phyloP scores from a whole-genome alignment of 1,284 basidiomycete genomes.

The Cryptococcus neoformans region DNA sequence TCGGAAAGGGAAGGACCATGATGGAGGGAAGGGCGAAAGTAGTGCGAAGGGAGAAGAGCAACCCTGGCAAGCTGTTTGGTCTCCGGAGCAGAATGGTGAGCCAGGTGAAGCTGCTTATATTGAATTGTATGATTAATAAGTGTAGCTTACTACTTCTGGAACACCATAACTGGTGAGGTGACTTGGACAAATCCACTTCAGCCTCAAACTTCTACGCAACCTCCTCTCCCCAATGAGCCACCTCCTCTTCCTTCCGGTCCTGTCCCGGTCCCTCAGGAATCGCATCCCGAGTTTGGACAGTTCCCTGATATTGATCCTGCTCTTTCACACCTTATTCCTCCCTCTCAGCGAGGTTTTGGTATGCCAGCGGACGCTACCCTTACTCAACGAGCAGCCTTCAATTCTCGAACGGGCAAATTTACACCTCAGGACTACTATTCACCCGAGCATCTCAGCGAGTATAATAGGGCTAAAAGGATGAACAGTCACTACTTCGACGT shows the following conservation, averaged over 20 bases:
- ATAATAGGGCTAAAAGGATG: conserved; percentile 78
- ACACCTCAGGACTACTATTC: conserved; percentile 55
- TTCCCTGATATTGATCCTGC: conserved; percentile 73
- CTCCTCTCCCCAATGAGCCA: conserved; percentile 34
- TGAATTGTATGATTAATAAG: neutral
- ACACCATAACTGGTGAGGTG: conserved; percentile 70
- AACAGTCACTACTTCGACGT: conserved; percentile 86
- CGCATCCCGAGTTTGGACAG: conserved; percentile 23
- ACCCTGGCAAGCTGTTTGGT: conserved; percentile 77
- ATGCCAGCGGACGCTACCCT: conserved; percentile 47
- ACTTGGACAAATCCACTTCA: conserved; percentile 81
- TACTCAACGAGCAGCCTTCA: conserved; percentile 65
- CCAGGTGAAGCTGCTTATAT: neutral
- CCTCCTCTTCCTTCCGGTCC: conserved; percentile 32
- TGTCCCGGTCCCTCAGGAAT: conserved; percentile 20
- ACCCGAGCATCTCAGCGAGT: conserved; percentile 74
- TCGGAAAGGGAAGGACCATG: conserved; percentile 9
- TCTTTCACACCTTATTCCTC: conserved; percentile 75
- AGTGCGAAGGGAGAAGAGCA: conserved; percentile 21
- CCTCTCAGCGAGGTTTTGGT: conserved; percentile 52
- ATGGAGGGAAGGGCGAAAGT: conserved; percentile 17
- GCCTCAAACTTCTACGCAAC: conserved; percentile 21
- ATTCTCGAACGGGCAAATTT: conserved; percentile 77
- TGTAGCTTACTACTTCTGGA: conserved; percentile 80
- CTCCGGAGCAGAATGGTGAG: conserved; percentile 64